phyloP scores from a whole-genome alignment of 352 stramenopile genomes.

The Elongisporangium undulatum region DNA sequence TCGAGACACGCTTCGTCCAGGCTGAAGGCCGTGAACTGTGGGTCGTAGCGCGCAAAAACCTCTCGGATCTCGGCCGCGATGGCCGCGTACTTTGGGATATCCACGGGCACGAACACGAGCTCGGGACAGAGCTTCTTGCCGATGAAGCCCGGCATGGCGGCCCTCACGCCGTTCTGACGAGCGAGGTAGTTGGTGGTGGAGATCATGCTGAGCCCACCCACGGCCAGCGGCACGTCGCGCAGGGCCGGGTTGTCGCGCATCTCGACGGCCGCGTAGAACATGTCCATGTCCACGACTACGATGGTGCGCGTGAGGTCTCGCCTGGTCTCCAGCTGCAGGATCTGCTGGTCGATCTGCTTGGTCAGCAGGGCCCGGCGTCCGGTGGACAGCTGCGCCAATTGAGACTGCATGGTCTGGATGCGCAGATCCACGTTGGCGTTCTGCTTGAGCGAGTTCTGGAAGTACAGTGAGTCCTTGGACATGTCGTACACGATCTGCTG shows the following conservation, averaged over 20 bases:
- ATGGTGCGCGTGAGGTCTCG: constrained; percentile 65
- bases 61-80: constrained; percentile 66
- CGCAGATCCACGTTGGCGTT: constrained; percentile 86
- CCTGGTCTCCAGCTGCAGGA: constrained; percentile 49
- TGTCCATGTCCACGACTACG: constrained; percentile 96
- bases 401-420: constrained; percentile 67
- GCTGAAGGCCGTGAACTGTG: constrained; percentile 86
- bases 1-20: constrained; percentile 96
- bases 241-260: constrained; percentile 91
- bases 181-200: constrained; percentile 95
- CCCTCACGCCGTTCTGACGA: constrained; percentile 91
- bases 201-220: constrained; percentile 94
- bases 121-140: constrained; percentile 92
- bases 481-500: constrained; percentile 93
- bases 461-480: constrained; percentile 92
- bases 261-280: constrained; percentile 97
- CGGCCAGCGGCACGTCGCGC: constrained; percentile 85
- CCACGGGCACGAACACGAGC: constrained; percentile 89
- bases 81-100: constrained; percentile 91
- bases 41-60: constrained; percentile 93
- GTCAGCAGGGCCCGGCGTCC: constrained; percentile 24
- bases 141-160: constrained; percentile 96
- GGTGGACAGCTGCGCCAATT: constrained; percentile 52
- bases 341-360: constrained; percentile 31
- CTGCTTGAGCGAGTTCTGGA: constrained; percentile 88